phyloP scores from a whole-genome alignment of 2,329 filamentous ascomycete species.

The Botryotinia narcissicola region DNA sequence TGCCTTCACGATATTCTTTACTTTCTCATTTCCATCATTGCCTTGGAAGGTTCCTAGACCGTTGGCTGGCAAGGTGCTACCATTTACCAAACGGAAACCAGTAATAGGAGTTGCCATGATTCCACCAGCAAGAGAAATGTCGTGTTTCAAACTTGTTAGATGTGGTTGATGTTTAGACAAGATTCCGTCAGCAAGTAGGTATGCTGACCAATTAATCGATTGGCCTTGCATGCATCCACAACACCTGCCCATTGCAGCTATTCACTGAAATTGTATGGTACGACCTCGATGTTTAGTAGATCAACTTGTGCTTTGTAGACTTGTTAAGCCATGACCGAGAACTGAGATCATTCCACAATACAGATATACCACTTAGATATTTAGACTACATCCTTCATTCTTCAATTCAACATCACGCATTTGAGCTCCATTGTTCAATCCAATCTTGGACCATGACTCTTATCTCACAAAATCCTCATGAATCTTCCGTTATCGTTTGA shows the following conservation, averaged over 20 bases:
- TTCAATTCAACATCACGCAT: background rate
- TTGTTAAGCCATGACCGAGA: background rate
- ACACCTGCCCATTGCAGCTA: background rate
- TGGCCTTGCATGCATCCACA: background rate
- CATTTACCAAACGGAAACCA: background rate
- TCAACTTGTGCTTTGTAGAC: background rate
- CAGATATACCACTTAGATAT: background rate
- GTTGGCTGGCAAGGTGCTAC: background rate
- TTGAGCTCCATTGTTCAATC: background rate
- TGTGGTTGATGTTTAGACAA: background rate
- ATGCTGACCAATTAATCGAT: background rate
- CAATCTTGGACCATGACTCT: too few relatives aligned
- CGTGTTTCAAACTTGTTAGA: background rate
- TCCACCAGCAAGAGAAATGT: background rate
- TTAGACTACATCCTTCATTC: background rate
- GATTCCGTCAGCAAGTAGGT: background rate
- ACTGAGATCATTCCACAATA: background rate
- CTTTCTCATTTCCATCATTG: background rate
- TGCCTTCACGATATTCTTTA: background rate
- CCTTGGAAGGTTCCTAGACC: conserved; percentile 16
- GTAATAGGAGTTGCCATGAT: background rate
- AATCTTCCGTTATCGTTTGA: background rate
- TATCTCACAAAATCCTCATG: background rate
- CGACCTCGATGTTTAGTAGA: too few relatives aligned
- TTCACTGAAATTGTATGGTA: background rate